Evolutionary conservation across 2,329 filamentous ascomycete genomes (phyloP).

Genomic region (Catunica adiposa): DNA sequence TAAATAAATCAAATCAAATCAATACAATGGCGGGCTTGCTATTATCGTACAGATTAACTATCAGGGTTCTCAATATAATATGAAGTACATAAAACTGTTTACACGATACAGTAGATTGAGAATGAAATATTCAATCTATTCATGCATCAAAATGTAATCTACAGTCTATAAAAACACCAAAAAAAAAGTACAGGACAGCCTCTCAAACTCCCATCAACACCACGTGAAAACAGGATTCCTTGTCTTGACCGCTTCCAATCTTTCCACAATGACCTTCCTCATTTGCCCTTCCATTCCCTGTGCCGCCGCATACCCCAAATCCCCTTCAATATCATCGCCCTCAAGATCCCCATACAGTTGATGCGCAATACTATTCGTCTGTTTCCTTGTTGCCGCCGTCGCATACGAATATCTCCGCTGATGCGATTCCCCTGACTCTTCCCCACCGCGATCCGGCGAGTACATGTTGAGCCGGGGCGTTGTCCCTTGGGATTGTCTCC

Average conservation of each 20-base stretch:
- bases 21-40: no score
- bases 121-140: not conserved
- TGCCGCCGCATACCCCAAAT: constrained; percentile 85
- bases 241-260: constrained; percentile 87
- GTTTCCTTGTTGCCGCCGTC: constrained; percentile 30
- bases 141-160: not conserved
- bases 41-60: no score
- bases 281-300: constrained; percentile 84
- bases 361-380: constrained; percentile 35
- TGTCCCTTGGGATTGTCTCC: constrained; percentile 21
- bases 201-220: constrained; percentile 52
- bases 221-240: constrained; percentile 94
- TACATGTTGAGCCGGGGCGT: constrained; percentile 25
- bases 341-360: constrained; percentile 39
- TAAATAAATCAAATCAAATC: no score
- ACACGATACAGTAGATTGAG: no score
- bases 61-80: no score
- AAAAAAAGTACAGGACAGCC: not conserved
- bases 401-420: constrained; percentile 40
- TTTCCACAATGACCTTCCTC: constrained; percentile 90
- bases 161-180: not conserved
- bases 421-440: not conserved
- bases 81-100: no score
- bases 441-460: constrained; percentile 25
- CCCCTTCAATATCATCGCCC: constrained; percentile 71